Conservation (phyloP, 306 rosid species). For the Malus asiatica region DNA sequence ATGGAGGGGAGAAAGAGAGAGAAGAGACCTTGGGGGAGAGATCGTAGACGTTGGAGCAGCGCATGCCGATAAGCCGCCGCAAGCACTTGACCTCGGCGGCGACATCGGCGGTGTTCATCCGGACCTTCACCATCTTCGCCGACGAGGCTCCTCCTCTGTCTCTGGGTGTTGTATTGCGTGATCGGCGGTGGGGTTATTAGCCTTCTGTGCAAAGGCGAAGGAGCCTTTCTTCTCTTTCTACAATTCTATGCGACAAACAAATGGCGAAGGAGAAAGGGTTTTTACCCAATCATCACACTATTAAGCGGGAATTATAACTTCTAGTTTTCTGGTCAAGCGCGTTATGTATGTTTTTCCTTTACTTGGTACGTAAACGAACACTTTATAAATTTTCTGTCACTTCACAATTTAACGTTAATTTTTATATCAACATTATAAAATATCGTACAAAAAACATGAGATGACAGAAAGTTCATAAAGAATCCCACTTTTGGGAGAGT, state of each 20-base stretch:
- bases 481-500: too few relatives aligned
- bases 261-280: too few relatives aligned
- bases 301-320: too few relatives aligned
- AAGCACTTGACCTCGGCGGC: conserved; percentile 96
- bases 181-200: background rate
- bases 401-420: too few relatives aligned
- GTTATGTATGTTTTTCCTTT: too few relatives aligned
- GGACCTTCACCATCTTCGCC: conserved; percentile 81
- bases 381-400: fast-evolving
- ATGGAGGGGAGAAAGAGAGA: background rate
- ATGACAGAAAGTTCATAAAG: fast-evolving
- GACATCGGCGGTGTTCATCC: conserved; percentile 99
- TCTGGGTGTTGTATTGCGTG: background rate
- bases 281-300: too few relatives aligned
- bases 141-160: background rate
- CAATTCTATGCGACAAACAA: too few relatives aligned
- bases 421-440: fast-evolving
- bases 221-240: too few relatives aligned
- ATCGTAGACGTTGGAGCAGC: conserved; percentile 93
- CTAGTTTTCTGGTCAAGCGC: too few relatives aligned
- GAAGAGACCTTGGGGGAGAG: conserved; percentile 73
- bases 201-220: background rate
- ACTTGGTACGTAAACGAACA: too few relatives aligned
- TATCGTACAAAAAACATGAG: too few relatives aligned
- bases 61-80: conserved; percentile 84